phyloP scores from a whole-genome alignment of 768 basidiomycete genomes.

The Suillus lakei region DNA sequence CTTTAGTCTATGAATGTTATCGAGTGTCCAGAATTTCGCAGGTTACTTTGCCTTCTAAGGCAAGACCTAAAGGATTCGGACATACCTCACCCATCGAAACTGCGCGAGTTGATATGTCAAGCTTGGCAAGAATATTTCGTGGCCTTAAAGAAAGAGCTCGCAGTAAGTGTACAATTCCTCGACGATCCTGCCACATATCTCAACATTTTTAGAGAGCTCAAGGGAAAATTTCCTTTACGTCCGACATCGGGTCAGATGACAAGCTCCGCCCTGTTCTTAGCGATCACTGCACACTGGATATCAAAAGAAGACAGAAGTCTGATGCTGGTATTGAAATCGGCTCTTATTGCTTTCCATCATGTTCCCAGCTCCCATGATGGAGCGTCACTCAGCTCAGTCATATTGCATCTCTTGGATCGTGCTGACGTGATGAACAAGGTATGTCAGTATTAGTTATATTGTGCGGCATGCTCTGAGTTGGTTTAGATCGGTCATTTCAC shows the following conservation, averaged over 20 bases:
- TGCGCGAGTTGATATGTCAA: slow-evolving; percentile 7
- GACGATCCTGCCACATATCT: neutral
- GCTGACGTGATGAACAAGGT: slow-evolving; percentile 2
- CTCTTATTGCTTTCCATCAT: slow-evolving; percentile 20
- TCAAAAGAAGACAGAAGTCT: too few relatives aligned
- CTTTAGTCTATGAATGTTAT: slow-evolving; percentile 9
- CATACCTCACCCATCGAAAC: slow-evolving; percentile 15
- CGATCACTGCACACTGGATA: too few relatives aligned
- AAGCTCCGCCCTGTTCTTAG: too few relatives aligned
- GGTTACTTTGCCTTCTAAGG: neutral
- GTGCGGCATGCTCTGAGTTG: slow-evolving; percentile 12
- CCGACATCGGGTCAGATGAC: too few relatives aligned
- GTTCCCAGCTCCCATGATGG: slow-evolving; percentile 19
- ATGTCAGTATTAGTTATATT: neutral
- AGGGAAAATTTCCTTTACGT: slow-evolving; percentile 26
- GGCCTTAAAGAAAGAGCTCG: slow-evolving; percentile 1
- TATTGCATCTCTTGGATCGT: neutral
- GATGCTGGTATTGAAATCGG: too few relatives aligned
- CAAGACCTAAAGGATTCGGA: slow-evolving; percentile 10
- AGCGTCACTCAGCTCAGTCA: too few relatives aligned
- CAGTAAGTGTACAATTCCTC: neutral
- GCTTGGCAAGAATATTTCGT: slow-evolving; percentile 2
- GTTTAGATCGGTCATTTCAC: slow-evolving; percentile 14
- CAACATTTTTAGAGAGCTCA: neutral
- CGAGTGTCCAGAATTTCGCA: neutral